These are phyloP conservation scores for Nemania diffusa DNA, from an alignment of 2,329 filamentous ascomycete species.

Conservation along the genomic window DNA sequence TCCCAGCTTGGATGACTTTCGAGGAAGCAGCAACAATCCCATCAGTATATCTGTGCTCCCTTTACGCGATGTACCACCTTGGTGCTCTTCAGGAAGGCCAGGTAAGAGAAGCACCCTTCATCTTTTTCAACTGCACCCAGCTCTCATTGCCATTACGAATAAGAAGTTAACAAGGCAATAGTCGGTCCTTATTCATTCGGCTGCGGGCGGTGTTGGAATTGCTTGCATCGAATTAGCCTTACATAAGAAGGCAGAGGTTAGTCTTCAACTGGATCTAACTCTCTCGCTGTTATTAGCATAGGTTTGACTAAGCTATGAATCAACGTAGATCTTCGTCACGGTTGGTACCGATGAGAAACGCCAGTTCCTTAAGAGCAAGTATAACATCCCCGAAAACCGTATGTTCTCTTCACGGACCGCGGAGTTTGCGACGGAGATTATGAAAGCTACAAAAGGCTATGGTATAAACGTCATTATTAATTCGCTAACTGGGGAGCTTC, in stretches of 20 bases:
- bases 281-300: not conserved
- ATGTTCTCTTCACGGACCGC: slow-evolving; percentile 50
- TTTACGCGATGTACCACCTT: slow-evolving; percentile 47
- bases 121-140: not conserved
- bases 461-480: slow-evolving; percentile 44
- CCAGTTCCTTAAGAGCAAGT: slow-evolving; percentile 44
- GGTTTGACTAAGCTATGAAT: not conserved
- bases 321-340: slow-evolving; percentile 36
- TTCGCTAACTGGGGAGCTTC: slow-evolving; percentile 37
- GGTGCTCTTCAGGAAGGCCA: slow-evolving; percentile 43
- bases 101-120: slow-evolving; percentile 18
- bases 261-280: not conserved
- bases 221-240: slow-evolving; percentile 30
- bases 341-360: slow-evolving; percentile 39
- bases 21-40: slow-evolving; percentile 51
- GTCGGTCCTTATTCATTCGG: slow-evolving; percentile 38
- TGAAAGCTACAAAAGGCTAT: slow-evolving; percentile 39
- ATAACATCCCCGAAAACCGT: slow-evolving; percentile 45
- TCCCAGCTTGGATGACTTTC: slow-evolving; percentile 49
- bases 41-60: slow-evolving; percentile 45
- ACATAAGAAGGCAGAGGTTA: slow-evolving; percentile 23
- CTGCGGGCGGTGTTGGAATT: slow-evolving; percentile 33
- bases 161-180: not conserved
- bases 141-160: not conserved
- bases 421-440: slow-evolving; percentile 45